These are phyloP conservation scores for Chytridium lagenaria DNA, from an alignment of 371 early-diverging fungal genomes.

Conservation along the genomic window DNA sequence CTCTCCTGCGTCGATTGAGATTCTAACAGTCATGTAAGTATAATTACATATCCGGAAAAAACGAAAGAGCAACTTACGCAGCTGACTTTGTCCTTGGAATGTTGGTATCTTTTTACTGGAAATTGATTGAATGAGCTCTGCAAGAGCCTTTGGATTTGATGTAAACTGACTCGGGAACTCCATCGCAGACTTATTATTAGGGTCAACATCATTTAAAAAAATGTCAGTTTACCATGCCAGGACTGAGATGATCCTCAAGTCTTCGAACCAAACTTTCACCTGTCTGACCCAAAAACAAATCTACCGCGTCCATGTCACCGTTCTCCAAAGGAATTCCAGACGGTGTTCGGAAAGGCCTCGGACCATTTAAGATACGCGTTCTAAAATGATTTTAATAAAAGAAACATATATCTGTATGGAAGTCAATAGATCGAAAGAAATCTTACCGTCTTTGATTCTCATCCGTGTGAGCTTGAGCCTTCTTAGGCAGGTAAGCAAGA, in stretches of 20 bases:
- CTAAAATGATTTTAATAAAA: constrained; percentile 19
- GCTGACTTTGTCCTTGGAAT: background rate
- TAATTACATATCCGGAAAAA: too few species aligned
- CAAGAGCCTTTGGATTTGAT: constrained; percentile 29
- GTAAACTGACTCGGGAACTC: constrained; percentile 31
- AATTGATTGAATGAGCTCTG: constrained; percentile 43
- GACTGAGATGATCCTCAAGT: constrained; percentile 42
- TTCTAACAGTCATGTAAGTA: background rate
- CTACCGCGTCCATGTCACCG: constrained; percentile 1
- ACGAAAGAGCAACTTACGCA: too few species aligned
- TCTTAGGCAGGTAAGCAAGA: constrained; percentile 26
- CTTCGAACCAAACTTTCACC: constrained; percentile 38
- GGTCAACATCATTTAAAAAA: background rate
- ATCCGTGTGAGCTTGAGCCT: constrained; percentile 10
- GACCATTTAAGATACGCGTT: constrained; percentile 30
- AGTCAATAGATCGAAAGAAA: background rate
- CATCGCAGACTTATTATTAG: background rate
- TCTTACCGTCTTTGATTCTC: constrained; percentile 40
- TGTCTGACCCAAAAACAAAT: constrained; percentile 17
- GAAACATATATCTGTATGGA: constrained; percentile 3
- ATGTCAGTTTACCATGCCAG: constrained; percentile 17
- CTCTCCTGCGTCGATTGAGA: constrained; percentile 35
- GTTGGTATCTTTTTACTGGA: constrained; percentile 32
- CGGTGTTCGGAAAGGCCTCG: constrained; percentile 40
- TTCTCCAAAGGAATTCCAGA: constrained; percentile 43